A percentile compares a stretch with the other conserved stretches of the same genome.
phyloP scores from a whole-genome alignment of 139 green algal genomes.

The Gonium pectorale region DNA sequence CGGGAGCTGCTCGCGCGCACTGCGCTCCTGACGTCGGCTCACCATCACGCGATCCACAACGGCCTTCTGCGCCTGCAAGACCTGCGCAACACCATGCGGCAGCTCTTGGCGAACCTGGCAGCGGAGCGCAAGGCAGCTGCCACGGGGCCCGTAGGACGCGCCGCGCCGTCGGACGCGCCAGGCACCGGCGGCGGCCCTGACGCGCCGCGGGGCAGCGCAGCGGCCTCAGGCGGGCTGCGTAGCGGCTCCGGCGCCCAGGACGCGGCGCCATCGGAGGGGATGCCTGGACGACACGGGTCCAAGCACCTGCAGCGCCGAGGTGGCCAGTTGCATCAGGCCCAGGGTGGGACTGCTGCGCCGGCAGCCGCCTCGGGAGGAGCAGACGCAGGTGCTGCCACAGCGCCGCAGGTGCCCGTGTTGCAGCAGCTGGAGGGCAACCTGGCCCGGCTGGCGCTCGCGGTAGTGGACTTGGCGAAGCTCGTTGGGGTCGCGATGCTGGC shows the following conservation, averaged over 20 bases:
- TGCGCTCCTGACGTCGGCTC: slow-evolving; percentile 43
- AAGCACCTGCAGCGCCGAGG: too few species aligned
- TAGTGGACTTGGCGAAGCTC: slow-evolving; percentile 37
- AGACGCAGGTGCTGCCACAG: neutral
- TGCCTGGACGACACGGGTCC: too few species aligned
- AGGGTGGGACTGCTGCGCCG: too few species aligned
- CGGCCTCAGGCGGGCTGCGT: too few species aligned
- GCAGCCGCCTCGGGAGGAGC: neutral
- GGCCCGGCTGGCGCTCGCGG: slow-evolving; percentile 20
- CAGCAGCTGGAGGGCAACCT: slow-evolving; percentile 30
- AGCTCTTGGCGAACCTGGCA: slow-evolving; percentile 11
- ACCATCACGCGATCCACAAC: slow-evolving; percentile 48
- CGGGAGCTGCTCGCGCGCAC: slow-evolving; percentile 56
- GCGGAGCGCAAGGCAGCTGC: slow-evolving; percentile 26
- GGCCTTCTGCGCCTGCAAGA: slow-evolving; percentile 38
- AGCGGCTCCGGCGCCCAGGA: too few species aligned
- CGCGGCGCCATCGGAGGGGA: too few species aligned
- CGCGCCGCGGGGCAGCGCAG: too few species aligned
- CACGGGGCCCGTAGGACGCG: neutral
- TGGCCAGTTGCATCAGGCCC: too few species aligned
- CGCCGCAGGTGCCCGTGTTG: neutral
- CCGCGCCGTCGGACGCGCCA: too few species aligned
- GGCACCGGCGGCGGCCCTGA: neutral
- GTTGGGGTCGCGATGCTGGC: slow-evolving; percentile 34
- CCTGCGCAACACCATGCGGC: neutral